These are phyloP conservation scores for Kodamaea arcana DNA, from an alignment of 1,139 yeast species.

Conservation along the genomic window DNA sequence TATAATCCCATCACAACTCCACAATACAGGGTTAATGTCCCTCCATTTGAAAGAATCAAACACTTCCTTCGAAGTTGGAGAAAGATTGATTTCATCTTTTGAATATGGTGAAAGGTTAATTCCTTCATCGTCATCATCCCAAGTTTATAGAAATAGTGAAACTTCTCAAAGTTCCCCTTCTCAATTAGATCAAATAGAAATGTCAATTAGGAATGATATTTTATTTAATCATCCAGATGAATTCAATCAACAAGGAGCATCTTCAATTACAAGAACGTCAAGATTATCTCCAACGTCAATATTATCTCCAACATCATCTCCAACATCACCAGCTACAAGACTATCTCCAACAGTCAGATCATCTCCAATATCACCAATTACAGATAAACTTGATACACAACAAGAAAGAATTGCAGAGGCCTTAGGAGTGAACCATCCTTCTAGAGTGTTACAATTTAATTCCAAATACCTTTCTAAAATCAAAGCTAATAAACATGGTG, in stretches of 20 bases:
- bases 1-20: too few relatives aligned
- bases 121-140: not conserved
- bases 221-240: not conserved
- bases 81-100: too few relatives aligned
- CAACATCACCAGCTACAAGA: too few relatives aligned
- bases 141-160: not conserved
- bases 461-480: not conserved
- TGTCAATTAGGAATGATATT: not conserved
- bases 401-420: slow-evolving; percentile 39
- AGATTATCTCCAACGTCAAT: too few relatives aligned
- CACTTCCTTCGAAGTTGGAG: too few relatives aligned
- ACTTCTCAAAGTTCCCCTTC: too few relatives aligned
- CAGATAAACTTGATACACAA: not conserved
- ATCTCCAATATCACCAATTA: not conserved
- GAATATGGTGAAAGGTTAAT: not conserved
- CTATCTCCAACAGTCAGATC: too few relatives aligned
- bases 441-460: slow-evolving; percentile 26
- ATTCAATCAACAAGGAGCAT: slow-evolving; percentile 1
- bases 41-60: too few relatives aligned
- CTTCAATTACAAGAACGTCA: too few relatives aligned
- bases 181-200: not conserved
- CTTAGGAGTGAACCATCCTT: slow-evolving; percentile 34
- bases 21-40: too few relatives aligned
- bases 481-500: not conserved
- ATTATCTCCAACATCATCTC: too few relatives aligned